Percentiles rank a stretch among this genome's conserved stretches.
phyloP scores from a whole-genome alignment of 2,329 filamentous ascomycete species.

The Aciculosporium take region DNA sequence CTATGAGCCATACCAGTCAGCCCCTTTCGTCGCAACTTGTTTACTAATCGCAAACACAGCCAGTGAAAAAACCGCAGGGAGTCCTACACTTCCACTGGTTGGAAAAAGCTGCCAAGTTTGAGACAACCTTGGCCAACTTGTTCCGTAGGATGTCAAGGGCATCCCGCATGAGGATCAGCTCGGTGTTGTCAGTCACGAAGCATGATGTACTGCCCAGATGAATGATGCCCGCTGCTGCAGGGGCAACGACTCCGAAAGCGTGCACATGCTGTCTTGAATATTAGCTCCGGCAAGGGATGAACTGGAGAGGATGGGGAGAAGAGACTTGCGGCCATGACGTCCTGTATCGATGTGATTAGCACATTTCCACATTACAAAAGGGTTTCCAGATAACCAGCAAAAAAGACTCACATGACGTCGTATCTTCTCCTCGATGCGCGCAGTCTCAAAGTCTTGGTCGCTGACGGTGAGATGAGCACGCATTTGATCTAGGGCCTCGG shows the following conservation, averaged over 20 bases:
- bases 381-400: neutral
- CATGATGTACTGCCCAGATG: slow-evolving; percentile 43
- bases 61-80: slow-evolving; percentile 1
- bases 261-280: slow-evolving; percentile 43
- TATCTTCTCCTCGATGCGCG: slow-evolving; percentile 61
- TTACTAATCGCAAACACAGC: neutral
- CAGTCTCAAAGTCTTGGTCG: slow-evolving; percentile 63
- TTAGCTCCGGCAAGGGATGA: slow-evolving; percentile 11
- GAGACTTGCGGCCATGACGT: slow-evolving; percentile 42
- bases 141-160: slow-evolving; percentile 62
- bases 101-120: slow-evolving; percentile 60
- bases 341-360: slow-evolving; percentile 13
- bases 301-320: neutral
- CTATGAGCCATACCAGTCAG: slow-evolving; percentile 1
- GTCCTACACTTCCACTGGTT: slow-evolving; percentile 48
- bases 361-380: neutral
- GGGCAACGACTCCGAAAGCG: slow-evolving; percentile 58
- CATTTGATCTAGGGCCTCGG: slow-evolving; percentile 66
- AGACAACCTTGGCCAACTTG: slow-evolving; percentile 66
- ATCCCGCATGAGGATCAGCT: slow-evolving; percentile 51
- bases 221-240: slow-evolving; percentile 69
- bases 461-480: slow-evolving; percentile 57
- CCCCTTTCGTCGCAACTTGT: neutral
- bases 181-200: slow-evolving; percentile 56
- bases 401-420: slow-evolving; percentile 37